A percentile compares a stretch with the other conserved stretches of the same genome.
phyloP scores from a whole-genome alignment of 1,284 basidiomycete genomes.

The Trichosporon asahii region DNA sequence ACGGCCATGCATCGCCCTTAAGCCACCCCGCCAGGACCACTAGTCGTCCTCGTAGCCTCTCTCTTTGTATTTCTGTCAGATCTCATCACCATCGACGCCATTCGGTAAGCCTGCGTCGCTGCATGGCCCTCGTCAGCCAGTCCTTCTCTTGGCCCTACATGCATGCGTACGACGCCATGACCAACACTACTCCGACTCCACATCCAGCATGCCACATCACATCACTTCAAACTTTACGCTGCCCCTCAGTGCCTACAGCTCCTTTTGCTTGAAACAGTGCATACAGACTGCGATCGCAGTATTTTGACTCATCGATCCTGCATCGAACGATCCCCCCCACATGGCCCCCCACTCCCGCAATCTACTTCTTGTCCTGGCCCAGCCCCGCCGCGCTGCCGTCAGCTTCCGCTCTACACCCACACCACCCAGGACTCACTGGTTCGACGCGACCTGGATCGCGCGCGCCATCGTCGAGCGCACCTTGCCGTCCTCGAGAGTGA shows the following conservation, averaged over 20 bases:
- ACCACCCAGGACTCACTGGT: slow-evolving; percentile 54
- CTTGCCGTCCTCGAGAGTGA: slow-evolving; percentile 90
- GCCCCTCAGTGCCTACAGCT: neutral
- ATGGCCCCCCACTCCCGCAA: no score
- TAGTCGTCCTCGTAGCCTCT: no score
- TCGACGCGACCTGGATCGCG: slow-evolving; percentile 88
- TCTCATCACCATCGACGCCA: neutral
- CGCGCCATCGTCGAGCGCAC: slow-evolving; percentile 93
- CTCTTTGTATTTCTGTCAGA: no score
- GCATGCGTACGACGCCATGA: neutral
- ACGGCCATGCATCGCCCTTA: no score
- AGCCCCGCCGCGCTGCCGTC: slow-evolving; percentile 44
- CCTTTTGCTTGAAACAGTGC: neutral
- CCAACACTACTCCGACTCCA: neutral
- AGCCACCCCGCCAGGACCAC: no score
- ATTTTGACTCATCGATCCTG: neutral
- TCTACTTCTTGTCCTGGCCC: slow-evolving; percentile 49
- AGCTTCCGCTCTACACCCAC: slow-evolving; percentile 11
- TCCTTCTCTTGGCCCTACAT: neutral
- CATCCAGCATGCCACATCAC: neutral
- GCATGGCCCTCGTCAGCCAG: neutral
- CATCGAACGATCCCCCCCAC: neutral
- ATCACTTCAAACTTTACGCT: neutral
- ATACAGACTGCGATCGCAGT: slow-evolving; percentile 1
- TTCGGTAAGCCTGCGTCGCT: neutral